These are phyloP conservation scores for Persicaria maculosa DNA, from an alignment of 148 eudicot species.

Conservation along the genomic window DNA sequence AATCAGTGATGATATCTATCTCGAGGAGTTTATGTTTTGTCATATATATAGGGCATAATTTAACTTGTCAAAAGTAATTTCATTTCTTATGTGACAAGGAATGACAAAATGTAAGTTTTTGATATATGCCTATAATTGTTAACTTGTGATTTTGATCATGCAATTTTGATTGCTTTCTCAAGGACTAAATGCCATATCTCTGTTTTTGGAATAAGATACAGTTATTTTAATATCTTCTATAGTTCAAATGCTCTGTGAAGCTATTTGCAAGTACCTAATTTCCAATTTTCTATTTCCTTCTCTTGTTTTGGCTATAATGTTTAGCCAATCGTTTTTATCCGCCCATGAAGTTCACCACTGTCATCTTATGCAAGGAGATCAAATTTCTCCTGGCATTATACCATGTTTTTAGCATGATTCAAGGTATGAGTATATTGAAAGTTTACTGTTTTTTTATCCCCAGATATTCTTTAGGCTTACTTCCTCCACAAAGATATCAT, in stretches of 20 bases:
- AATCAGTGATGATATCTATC: background rate
- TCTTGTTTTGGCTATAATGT: background rate
- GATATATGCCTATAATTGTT: background rate
- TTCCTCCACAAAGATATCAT: background rate
- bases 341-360: background rate
- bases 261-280: background rate
- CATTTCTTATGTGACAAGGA: background rate
- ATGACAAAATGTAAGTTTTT: background rate
- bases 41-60: background rate
- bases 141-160: background rate
- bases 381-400: slow-evolving; percentile 75
- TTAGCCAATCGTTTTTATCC: background rate
- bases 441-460: background rate
- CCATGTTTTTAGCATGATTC: slow-evolving; percentile 99
- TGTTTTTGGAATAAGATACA: too few relatives aligned
- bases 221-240: background rate
- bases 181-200: background rate
- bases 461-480: background rate
- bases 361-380: slow-evolving; percentile 66
- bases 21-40: background rate
- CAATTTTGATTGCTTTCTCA: background rate
- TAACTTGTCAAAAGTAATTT: background rate
- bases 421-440: slow-evolving; percentile 60
- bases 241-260: background rate
- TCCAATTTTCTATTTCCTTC: background rate